phyloP scores from a whole-genome alignment of 345 rosid genomes.

The Sonneratia caseolaris region DNA sequence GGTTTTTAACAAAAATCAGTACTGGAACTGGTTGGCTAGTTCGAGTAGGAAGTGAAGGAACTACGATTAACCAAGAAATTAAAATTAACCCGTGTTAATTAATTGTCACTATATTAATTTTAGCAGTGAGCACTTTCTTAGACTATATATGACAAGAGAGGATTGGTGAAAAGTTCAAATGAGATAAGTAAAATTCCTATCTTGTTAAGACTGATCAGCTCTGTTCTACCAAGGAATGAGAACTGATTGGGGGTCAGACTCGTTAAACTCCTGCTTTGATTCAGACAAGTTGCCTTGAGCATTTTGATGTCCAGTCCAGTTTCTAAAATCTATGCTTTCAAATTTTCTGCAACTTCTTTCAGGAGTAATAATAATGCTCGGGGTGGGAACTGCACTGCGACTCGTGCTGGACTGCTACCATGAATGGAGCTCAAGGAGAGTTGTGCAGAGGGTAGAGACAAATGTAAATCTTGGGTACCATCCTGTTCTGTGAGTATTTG shows the following conservation, averaged over 20 bases:
- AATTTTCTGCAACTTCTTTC: background rate
- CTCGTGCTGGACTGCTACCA: constrained; percentile 71
- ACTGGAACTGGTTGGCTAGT: background rate
- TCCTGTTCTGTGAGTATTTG: constrained; percentile 40
- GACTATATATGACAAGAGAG: no score
- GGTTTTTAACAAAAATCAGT: background rate
- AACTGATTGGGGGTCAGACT: no score
- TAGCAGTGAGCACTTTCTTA: no score
- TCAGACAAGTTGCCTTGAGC: background rate
- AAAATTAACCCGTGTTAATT: no score
- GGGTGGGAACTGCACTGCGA: constrained; percentile 79
- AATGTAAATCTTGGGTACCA: constrained; percentile 43
- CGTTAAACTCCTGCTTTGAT: no score
- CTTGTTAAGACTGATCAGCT: no score
- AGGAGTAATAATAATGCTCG: constrained; percentile 88
- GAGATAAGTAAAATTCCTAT: no score
- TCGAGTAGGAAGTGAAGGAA: background rate
- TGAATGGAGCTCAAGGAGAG: constrained; percentile 77
- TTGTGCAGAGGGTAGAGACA: constrained; percentile 52
- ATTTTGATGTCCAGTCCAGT: background rate
- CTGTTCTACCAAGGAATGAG: no score
- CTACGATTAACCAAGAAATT: no score
- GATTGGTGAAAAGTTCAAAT: no score
- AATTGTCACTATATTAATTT: no score
- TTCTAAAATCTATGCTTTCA: background rate